phyloP scores from a whole-genome alignment of 1,284 basidiomycete genomes.

The Macrocybe sp. region DNA sequence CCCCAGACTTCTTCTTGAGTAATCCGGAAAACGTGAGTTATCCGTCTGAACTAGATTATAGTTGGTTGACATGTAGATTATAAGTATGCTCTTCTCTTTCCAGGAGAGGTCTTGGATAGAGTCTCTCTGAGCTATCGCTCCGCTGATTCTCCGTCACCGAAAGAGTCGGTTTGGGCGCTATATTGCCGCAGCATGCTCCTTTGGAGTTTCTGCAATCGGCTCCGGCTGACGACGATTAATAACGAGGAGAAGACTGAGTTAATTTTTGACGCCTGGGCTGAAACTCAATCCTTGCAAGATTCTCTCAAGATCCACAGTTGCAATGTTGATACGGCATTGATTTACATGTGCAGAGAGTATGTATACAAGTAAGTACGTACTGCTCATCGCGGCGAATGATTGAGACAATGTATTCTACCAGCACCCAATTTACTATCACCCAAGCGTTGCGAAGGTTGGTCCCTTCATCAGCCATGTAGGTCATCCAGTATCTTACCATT shows the following conservation, averaged over 20 bases:
- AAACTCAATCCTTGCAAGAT: conserved; percentile 60
- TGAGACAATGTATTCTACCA: conserved; percentile 22
- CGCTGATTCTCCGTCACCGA: conserved; percentile 42
- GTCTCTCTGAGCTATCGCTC: conserved; percentile 33
- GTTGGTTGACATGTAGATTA: background rate
- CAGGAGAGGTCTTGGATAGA: conserved; percentile 55
- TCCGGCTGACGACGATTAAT: conserved; percentile 35
- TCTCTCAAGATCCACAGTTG: conserved; percentile 63
- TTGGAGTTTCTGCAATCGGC: conserved; percentile 61
- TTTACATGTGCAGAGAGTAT: conserved; percentile 68
- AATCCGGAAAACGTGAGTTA: conserved; percentile 61
- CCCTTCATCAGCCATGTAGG: conserved; percentile 18
- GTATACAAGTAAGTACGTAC: conserved; percentile 59
- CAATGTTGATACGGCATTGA: conserved; percentile 57
- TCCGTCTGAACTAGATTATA: background rate
- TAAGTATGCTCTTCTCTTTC: conserved; percentile 35
- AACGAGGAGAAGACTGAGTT: conserved; percentile 53
- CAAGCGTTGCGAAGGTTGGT: conserved; percentile 62
- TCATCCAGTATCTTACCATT: conserved; percentile 13
- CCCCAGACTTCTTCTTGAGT: conserved; percentile 49
- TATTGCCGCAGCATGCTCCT: conserved; percentile 76
- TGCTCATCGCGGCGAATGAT: conserved; percentile 5
- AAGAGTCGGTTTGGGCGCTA: conserved; percentile 73
- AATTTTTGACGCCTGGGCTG: conserved; percentile 53
- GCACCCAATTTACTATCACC: conserved; percentile 64